Base-by-base conservation (phyloP, 257 asterid species). In the Prunella vulgaris region DNA sequence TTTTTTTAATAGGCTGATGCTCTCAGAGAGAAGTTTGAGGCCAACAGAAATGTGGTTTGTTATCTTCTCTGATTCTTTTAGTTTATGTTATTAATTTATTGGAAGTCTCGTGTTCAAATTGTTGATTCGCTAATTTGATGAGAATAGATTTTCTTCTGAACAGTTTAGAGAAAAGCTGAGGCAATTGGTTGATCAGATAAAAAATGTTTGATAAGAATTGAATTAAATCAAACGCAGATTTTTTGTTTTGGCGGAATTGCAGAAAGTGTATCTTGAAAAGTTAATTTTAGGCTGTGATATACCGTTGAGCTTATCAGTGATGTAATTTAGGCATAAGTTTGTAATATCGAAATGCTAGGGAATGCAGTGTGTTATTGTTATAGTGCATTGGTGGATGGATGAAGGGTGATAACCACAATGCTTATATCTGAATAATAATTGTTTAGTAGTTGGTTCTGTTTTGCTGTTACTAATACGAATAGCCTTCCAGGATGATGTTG, bases 11-110 rank as follows among this genome's bases (percentile, higher is more conserved):
- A 90, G 97, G 98, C 97, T 28, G 98, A 93, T 80, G 85, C 84
- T 48, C 85, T 93, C 18, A 84, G 98, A 59, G 97, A 82, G 74
- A 85, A 65, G 78, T 93, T 93, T 62, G 98, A 93, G 70, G 90
- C 93, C 48, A 88, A 85, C 82, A 80, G 67, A 71, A 59, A 83
- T 48, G 92, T 86, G 96, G 98, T 93, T 75, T 62, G 86, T 74
- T 68, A 13, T 77, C 70, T 68, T 25, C 33, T 64, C 35, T 0
- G 48, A 37, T 58, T 30, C 17, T 28, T 72, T 20, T 12, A 35
- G 49, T 53, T 18, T 10, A 40, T 40, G 12, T 40, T 40, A 40
- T 40, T n/a, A n/a, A 2, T 40, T 40, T 10, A 17, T 42, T 42
- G 14, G 13, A 44, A 28, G 13, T 64, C 25, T 42, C 21, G 33